Evolutionary conservation across 2,329 filamentous ascomycete genomes (phyloP).

Genomic region (Penicillium sp.): DNA sequence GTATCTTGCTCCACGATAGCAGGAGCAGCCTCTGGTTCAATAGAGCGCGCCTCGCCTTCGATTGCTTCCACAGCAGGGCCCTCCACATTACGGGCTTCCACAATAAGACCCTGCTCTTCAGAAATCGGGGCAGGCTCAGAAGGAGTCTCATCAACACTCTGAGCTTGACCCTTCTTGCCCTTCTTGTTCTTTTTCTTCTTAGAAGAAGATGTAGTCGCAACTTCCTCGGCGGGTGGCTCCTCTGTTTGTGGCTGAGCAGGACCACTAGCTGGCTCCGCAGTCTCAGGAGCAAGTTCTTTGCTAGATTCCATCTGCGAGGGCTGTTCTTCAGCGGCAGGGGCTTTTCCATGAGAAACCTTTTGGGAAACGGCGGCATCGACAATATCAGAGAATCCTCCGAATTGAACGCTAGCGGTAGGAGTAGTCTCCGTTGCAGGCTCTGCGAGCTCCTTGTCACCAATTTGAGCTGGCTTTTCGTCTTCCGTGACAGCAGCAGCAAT

Average conservation of each 20-base stretch:
- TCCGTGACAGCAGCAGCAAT: slow-evolving; percentile 21
- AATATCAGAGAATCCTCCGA: slow-evolving; percentile 14
- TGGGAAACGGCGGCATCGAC: slow-evolving; percentile 22
- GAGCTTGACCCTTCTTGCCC: slow-evolving; percentile 29
- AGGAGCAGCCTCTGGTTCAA: slow-evolving; percentile 3
- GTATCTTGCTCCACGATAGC: neutral
- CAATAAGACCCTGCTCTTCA: slow-evolving; percentile 11
- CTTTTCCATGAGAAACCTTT: slow-evolving; percentile 6
- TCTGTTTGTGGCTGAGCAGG: slow-evolving; percentile 4
- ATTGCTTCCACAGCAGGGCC: slow-evolving; percentile 1
- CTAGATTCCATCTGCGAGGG: neutral
- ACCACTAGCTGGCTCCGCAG: slow-evolving; percentile 3
- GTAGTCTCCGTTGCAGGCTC: neutral
- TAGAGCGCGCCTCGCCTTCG: slow-evolving; percentile 5
- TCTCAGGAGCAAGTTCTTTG: slow-evolving; percentile 11
- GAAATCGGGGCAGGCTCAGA: slow-evolving; percentile 12
- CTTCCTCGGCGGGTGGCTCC: slow-evolving; percentile 15
- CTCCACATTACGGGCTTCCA: too few relatives aligned
- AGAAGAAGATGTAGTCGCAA: slow-evolving; percentile 15
- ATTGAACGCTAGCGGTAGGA: neutral
- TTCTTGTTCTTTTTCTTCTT: slow-evolving; percentile 38
- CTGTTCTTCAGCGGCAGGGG: slow-evolving; percentile 11
- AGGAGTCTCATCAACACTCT: slow-evolving; percentile 14
- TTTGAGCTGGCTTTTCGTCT: slow-evolving; percentile 1
- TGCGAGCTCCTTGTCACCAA: slow-evolving; percentile 1